Percentiles rank a stretch among this genome's conserved stretches.
phyloP scores from a whole-genome alignment of 768 basidiomycete species.

The Boletales sp. region DNA sequence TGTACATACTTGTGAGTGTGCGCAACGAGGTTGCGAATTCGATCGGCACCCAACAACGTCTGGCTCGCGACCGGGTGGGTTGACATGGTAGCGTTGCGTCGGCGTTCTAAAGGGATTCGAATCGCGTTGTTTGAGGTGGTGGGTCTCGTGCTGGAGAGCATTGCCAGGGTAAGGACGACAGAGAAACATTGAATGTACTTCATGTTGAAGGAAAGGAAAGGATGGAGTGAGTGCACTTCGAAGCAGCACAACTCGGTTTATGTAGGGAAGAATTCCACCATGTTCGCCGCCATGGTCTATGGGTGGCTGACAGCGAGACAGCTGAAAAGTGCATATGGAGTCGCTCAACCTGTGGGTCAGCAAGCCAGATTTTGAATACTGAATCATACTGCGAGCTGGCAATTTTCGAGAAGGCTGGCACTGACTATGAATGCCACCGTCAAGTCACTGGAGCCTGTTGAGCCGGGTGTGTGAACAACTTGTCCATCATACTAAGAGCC shows the following conservation, averaged over 20 bases:
- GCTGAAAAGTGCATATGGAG: no score
- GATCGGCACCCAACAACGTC: neutral
- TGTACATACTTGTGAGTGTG: constrained; percentile 7
- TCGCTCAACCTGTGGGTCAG: no score
- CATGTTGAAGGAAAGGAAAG: constrained; percentile 5
- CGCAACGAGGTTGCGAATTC: neutral
- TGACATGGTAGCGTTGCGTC: neutral
- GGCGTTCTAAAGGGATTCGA: constrained; percentile 8
- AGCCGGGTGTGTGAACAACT: no score
- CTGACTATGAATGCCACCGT: no score
- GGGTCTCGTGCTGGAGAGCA: constrained; percentile 7
- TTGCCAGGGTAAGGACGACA: neutral
- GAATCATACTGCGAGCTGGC: no score
- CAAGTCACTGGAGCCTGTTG: no score
- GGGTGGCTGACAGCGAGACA: constrained; percentile 3
- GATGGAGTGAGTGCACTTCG: neutral
- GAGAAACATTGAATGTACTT: neutral
- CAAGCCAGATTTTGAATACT: no score
- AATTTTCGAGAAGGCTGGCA: no score
- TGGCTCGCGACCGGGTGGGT: neutral
- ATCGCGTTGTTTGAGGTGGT: neutral
- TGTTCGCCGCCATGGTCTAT: neutral
- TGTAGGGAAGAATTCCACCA: neutral
- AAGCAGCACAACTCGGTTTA: neutral
- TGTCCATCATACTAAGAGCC: no score